These are phyloP conservation scores for Tolypocladium guangdongense DNA, from an alignment of 2,329 filamentous ascomycete species.

Conservation along the genomic window DNA sequence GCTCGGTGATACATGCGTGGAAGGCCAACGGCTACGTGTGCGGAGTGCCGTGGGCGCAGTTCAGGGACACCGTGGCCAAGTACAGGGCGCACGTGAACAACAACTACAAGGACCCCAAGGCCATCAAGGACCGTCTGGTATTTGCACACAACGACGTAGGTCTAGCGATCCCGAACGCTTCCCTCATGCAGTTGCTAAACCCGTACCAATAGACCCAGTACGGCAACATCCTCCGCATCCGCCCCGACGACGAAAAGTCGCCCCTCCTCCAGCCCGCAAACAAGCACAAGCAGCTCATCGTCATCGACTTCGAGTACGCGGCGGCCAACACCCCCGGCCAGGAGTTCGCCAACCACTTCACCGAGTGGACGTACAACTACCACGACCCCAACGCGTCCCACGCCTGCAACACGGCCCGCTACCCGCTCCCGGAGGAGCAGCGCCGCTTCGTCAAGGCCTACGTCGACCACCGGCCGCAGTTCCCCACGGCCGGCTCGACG, in stretches of 20 bases:
- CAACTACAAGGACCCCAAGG: constrained; percentile 55
- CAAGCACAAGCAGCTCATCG: constrained; percentile 88
- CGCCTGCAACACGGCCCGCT: constrained; percentile 56
- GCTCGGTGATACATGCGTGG: constrained; percentile 40
- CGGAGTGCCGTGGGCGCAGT: constrained; percentile 71
- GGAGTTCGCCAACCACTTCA: constrained; percentile 97
- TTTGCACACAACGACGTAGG: constrained; percentile 97
- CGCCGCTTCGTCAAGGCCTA: constrained; percentile 78
- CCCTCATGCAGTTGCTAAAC: constrained; percentile 2
- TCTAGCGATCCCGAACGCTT: constrained; percentile 1
- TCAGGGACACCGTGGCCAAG: constrained; percentile 62
- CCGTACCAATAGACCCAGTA: constrained; percentile 68
- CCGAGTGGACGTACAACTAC: constrained; percentile 98
- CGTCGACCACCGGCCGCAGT: constrained; percentile 66
- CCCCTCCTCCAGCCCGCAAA: constrained; percentile 83
- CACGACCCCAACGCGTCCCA: constrained; percentile 58
- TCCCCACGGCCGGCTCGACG: constrained; percentile 42
- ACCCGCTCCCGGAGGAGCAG: constrained; percentile 74
- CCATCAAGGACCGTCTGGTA: constrained; percentile 64
- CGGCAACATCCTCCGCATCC: constrained; percentile 79
- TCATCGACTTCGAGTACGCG: constrained; percentile 98
- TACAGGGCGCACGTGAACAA: constrained; percentile 67
- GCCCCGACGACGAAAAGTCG: constrained; percentile 60
- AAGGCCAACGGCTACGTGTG: constrained; percentile 65
- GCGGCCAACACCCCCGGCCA: constrained; percentile 76